These are phyloP conservation scores for Malus hybrid DNA, from an alignment of 331 rosid genomes.

Conservation along the genomic window DNA sequence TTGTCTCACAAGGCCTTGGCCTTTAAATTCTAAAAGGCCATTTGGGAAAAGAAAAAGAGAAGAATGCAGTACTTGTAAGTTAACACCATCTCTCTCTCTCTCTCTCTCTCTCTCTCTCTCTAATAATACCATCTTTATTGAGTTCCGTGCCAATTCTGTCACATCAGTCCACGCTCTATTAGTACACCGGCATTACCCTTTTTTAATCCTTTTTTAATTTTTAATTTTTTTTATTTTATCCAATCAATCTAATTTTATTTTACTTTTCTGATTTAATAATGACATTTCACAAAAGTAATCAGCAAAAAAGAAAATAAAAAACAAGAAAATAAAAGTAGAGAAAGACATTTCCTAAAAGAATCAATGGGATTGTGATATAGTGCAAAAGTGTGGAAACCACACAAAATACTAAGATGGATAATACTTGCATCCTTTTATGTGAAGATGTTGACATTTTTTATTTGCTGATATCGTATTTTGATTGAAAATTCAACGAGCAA, in stretches of 20 bases:
- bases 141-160: constrained; percentile 53
- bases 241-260: not conserved
- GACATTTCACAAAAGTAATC: not conserved
- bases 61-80: not conserved
- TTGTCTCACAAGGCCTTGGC: not conserved
- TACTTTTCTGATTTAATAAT: not conserved
- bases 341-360: not conserved
- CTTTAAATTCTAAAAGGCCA: not conserved
- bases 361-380: not conserved
- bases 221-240: too few species aligned
- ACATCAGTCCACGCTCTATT: constrained; percentile 26
- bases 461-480: too few species aligned
- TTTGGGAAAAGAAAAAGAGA: not conserved
- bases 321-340: not conserved
- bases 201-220: not conserved
- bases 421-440: too few species aligned
- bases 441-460: too few species aligned
- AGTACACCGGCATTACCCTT: constrained; percentile 10
- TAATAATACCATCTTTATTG: constrained; percentile 76
- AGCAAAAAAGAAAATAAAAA: not conserved
- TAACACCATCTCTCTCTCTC: not conserved
- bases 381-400: not conserved
- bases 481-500: too few species aligned
- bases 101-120: not conserved
- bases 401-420: too few species aligned